These are phyloP conservation scores for Cyphellophora attinorum DNA, from an alignment of 2,329 filamentous ascomycete genomes.

Conservation along the genomic window DNA sequence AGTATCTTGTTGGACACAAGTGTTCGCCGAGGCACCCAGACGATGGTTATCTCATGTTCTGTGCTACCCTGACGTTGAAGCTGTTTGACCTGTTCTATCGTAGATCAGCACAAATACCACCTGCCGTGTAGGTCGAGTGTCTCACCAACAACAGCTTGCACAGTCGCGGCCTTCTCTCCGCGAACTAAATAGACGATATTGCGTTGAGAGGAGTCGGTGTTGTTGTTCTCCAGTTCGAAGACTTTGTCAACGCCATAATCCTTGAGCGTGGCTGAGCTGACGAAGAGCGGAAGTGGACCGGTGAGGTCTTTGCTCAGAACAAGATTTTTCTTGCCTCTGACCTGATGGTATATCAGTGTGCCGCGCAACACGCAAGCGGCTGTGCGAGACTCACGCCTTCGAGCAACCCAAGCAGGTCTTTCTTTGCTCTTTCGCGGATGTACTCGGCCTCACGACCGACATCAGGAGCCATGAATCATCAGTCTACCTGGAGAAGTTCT, in stretches of 20 bases:
- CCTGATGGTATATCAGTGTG: slow-evolving; percentile 44
- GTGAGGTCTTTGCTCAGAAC: slow-evolving; percentile 86
- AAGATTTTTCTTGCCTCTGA: slow-evolving; percentile 96
- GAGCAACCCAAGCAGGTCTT: slow-evolving; percentile 80
- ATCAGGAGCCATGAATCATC: slow-evolving; percentile 38
- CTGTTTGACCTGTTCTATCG: slow-evolving; percentile 76
- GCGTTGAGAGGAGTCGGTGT: slow-evolving; percentile 85
- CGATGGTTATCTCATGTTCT: slow-evolving; percentile 92
- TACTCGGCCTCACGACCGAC: slow-evolving; percentile 35
- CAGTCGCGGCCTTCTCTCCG: slow-evolving; percentile 77
- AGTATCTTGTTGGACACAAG: slow-evolving; percentile 83
- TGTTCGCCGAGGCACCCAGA: slow-evolving; percentile 90
- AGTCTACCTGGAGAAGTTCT: no score
- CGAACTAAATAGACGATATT: slow-evolving; percentile 91
- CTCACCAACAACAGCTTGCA: slow-evolving; percentile 81
- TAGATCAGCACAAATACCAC: slow-evolving; percentile 44
- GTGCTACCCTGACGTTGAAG: slow-evolving; percentile 79
- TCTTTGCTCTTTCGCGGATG: slow-evolving; percentile 54
- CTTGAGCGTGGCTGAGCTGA: slow-evolving; percentile 90
- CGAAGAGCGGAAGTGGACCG: slow-evolving; percentile 79
- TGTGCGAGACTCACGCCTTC: slow-evolving; percentile 68
- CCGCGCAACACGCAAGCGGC: neutral
- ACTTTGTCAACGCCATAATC: slow-evolving; percentile 98
- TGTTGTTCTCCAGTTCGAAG: slow-evolving; percentile 92
- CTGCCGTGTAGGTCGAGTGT: slow-evolving; percentile 15